phyloP scores from a whole-genome alignment of 2,329 filamentous ascomycete species.

The Aspergillus latus region DNA sequence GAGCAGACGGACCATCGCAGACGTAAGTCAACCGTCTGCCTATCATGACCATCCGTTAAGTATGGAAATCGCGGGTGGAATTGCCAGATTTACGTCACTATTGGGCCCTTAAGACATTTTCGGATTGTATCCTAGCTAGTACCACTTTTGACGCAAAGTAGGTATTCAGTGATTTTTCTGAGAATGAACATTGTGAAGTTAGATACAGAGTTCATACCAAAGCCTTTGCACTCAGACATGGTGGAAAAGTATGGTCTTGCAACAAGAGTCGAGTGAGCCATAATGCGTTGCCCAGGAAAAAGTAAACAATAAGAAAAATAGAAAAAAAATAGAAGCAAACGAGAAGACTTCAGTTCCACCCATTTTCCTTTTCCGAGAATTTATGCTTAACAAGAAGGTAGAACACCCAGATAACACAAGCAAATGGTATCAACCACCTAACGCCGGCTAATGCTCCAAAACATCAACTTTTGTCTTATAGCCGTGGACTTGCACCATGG shows the following conservation, averaged over 20 bases:
- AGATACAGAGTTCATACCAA: neutral
- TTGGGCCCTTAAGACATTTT: neutral
- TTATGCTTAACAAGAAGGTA: conserved; percentile 9
- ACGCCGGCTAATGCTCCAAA: conserved; percentile 38
- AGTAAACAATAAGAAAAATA: neutral
- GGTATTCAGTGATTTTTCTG: neutral
- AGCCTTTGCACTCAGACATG: neutral
- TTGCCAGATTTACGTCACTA: conserved; percentile 4
- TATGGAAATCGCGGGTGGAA: conserved; percentile 1
- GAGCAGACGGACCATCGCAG: neutral
- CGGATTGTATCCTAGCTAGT: neutral
- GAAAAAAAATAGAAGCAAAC: no score
- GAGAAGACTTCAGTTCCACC: neutral
- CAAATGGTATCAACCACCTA: conserved; percentile 37
- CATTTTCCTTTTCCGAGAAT: conserved; percentile 10
- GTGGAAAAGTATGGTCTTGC: neutral
- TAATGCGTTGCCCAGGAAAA: neutral
- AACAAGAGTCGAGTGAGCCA: conserved; percentile 11
- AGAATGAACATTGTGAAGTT: neutral
- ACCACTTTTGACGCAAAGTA: neutral
- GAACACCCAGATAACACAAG: conserved; percentile 16
- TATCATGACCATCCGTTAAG: neutral
- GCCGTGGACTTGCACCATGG: conserved; percentile 13
- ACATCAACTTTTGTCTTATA: conserved; percentile 32
- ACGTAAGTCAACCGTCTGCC: conserved; percentile 2